phyloP scores from a whole-genome alignment of 805 yeast genomes.

The Candida glaebosa region DNA sequence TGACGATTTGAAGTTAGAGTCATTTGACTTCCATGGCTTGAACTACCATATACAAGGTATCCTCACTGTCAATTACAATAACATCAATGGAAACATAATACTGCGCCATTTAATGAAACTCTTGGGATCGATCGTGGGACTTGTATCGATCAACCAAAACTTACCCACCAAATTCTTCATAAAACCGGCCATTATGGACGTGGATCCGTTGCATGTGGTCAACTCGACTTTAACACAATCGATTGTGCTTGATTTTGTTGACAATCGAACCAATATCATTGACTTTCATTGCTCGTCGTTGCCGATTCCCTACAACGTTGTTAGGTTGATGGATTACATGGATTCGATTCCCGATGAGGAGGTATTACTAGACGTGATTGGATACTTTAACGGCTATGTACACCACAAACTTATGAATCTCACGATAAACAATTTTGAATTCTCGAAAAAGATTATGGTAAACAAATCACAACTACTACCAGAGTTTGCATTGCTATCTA shows the following conservation, averaged over 20 bases:
- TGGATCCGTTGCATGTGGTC: slow-evolving; percentile 17
- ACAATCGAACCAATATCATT: slow-evolving; percentile 18
- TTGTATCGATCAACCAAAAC: slow-evolving; percentile 18
- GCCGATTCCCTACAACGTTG: slow-evolving; percentile 16
- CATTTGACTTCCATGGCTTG: slow-evolving; percentile 24
- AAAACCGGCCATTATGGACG: slow-evolving; percentile 10
- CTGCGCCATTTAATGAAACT: slow-evolving; percentile 15
- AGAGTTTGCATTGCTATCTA: slow-evolving; percentile 1
- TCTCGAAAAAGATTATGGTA: slow-evolving; percentile 10
- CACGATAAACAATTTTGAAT: slow-evolving; percentile 12
- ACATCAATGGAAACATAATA: slow-evolving; percentile 9
- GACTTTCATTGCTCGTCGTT: slow-evolving; percentile 21
- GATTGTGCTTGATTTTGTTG: slow-evolving; percentile 17
- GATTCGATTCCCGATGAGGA: slow-evolving; percentile 14
- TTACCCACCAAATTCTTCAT: slow-evolving; percentile 18
- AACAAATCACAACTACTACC: slow-evolving; percentile 14
- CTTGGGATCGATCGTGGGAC: slow-evolving; percentile 21
- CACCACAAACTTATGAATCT: slow-evolving; percentile 14
- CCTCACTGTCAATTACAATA: slow-evolving; percentile 24
- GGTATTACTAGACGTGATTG: slow-evolving; percentile 20
- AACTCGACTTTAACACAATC: slow-evolving; percentile 23
- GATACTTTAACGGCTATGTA: slow-evolving; percentile 16
- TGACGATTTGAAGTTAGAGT: slow-evolving; percentile 20
- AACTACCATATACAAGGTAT: slow-evolving; percentile 25
- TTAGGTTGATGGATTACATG: slow-evolving; percentile 14